Conservation (phyloP, 2,329 filamentous ascomycete species). For the Cladosporium sp. region DNA sequence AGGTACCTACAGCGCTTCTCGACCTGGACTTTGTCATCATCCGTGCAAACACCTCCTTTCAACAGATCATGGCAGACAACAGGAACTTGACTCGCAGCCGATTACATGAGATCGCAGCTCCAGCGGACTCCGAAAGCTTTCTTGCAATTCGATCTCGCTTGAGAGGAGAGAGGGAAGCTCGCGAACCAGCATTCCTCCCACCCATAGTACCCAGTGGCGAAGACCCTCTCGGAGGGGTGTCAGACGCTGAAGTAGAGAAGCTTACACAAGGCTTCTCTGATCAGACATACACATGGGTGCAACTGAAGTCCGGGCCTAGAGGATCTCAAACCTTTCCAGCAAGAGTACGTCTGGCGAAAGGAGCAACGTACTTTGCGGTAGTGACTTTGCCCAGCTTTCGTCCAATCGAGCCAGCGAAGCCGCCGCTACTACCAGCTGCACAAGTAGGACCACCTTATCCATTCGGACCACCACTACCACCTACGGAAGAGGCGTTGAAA, state of each 20-base stretch:
- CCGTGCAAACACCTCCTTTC: conserved; percentile 43
- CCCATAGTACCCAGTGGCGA: conserved; percentile 43
- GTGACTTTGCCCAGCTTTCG: conserved; percentile 35
- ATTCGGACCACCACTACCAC: conserved; percentile 13
- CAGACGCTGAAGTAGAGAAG: conserved; percentile 41
- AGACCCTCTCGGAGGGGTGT: conserved; percentile 39
- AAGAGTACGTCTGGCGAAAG: conserved; percentile 38
- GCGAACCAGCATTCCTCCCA: conserved; percentile 48
- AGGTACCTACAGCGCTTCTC: conserved; percentile 38
- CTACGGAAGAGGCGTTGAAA: conserved; percentile 13
- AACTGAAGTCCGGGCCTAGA: conserved; percentile 30
- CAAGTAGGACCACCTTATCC: conserved; percentile 1
- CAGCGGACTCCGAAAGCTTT: conserved; percentile 39
- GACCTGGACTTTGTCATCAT: conserved; percentile 46
- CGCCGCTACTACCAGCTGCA: background rate
- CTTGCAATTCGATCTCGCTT: conserved; percentile 42
- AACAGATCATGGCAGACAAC: conserved; percentile 38
- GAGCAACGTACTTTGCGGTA: conserved; percentile 43
- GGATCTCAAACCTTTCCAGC: conserved; percentile 34
- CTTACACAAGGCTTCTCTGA: conserved; percentile 42
- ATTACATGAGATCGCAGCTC: conserved; percentile 41
- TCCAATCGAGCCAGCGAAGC: conserved; percentile 18
- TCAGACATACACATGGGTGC: conserved; percentile 36
- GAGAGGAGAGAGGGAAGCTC: conserved; percentile 43
- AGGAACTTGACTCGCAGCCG: conserved; percentile 36